phyloP scores from a whole-genome alignment of 805 yeast genomes.

The Wickerhamomyces ciferrii region DNA sequence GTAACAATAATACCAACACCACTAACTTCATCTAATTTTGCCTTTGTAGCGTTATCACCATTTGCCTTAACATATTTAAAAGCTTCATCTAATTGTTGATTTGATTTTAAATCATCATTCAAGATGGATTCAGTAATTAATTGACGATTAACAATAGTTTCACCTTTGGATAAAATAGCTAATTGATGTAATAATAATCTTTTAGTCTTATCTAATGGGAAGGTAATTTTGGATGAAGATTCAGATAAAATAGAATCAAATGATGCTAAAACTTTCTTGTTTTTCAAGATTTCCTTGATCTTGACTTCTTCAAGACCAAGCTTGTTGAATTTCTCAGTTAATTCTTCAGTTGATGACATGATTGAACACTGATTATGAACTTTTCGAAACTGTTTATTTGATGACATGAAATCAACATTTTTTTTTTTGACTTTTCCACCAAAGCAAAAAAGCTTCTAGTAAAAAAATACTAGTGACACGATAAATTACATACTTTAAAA shows the following conservation, averaged over 20 bases:
- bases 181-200: conserved; percentile 69
- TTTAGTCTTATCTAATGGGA: conserved; percentile 49
- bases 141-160: conserved; percentile 40
- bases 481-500: neutral
- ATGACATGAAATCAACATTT: neutral
- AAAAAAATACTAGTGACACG: neutral
- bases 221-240: conserved; percentile 24
- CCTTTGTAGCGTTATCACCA: conserved; percentile 38
- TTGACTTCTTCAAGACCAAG: conserved; percentile 71
- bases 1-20: conserved; percentile 82
- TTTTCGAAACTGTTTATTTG: no score
- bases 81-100: conserved; percentile 77
- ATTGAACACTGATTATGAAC: neutral
- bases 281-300: conserved; percentile 75
- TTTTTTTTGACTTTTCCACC: neutral
- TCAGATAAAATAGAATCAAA: conserved; percentile 54
- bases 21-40: conserved; percentile 54
- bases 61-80: conserved; percentile 61
- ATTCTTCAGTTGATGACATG: conserved; percentile 26
- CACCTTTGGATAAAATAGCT: conserved; percentile 65
- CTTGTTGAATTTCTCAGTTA: conserved; percentile 26
- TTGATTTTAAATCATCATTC: conserved; percentile 57
- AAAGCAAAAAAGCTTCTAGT: neutral
- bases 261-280: conserved; percentile 76
- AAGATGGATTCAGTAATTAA: conserved; percentile 57